Evolutionary conservation across 176 grass and related monocot species (phyloP).

Genomic region (Bolboschoenus planiculmis): DNA sequence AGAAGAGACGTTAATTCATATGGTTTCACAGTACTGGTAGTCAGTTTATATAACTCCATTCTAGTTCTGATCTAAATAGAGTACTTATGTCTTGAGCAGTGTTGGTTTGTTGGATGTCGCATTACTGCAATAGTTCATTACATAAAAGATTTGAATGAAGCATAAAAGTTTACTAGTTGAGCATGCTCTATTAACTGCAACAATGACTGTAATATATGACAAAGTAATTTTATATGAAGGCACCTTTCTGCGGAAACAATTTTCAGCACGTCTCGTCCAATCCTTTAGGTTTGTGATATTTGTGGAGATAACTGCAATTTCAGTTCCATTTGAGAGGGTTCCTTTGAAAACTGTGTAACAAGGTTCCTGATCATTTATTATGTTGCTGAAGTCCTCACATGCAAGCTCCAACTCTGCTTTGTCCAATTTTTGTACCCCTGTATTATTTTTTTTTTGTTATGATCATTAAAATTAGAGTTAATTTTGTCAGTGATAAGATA

Average conservation of each 20-base stretch:
- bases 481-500: neutral
- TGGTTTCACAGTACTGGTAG: neutral
- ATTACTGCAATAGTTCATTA: neutral
- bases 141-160: neutral
- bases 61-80: neutral
- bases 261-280: slow-evolving; percentile 66
- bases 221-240: slow-evolving; percentile 25
- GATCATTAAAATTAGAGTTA: neutral
- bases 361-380: slow-evolving; percentile 52
- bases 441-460: neutral
- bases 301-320: slow-evolving; percentile 76
- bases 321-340: slow-evolving; percentile 65
- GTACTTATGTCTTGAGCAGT: neutral
- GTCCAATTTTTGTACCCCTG: slow-evolving; percentile 71
- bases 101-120: neutral
- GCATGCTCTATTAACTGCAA: neutral
- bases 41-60: slow-evolving; percentile 8
- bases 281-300: slow-evolving; percentile 49
- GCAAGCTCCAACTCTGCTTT: slow-evolving; percentile 65
- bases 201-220: neutral
- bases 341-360: slow-evolving; percentile 79
- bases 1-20: neutral
- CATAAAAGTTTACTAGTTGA: neutral
- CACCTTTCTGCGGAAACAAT: slow-evolving; percentile 70
- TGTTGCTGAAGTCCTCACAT: slow-evolving; percentile 98